These are phyloP conservation scores for Pochonia chlamydosporia DNA, from an alignment of 2,329 filamentous ascomycete species.

Conservation along the genomic window DNA sequence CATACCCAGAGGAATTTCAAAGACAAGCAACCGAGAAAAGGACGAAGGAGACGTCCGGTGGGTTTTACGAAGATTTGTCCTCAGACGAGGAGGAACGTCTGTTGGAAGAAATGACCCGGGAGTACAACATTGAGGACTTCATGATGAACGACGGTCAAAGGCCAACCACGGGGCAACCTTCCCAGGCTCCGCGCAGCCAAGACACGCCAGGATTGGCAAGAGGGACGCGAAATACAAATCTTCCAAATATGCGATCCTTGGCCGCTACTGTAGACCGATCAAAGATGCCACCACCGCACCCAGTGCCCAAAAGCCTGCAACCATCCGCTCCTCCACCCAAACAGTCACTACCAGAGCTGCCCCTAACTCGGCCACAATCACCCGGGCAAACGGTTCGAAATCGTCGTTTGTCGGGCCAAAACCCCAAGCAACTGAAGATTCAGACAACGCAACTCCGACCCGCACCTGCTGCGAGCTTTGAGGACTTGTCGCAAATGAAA, in stretches of 20 bases:
- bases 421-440: constrained; percentile 79
- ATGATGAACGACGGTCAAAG: constrained; percentile 52
- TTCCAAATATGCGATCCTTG: constrained; percentile 43
- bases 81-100: constrained; percentile 70
- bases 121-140: constrained; percentile 78
- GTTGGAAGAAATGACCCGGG: constrained; percentile 81
- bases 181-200: constrained; percentile 59
- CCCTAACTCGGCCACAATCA: constrained; percentile 23
- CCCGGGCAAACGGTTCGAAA: constrained; percentile 57
- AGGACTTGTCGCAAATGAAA: background rate
- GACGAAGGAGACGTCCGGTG: constrained; percentile 32
- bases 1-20: constrained; percentile 24
- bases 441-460: constrained; percentile 54
- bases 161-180: constrained; percentile 38
- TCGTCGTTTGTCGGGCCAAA: constrained; percentile 74
- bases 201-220: constrained; percentile 79
- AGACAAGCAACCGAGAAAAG: constrained; percentile 24
- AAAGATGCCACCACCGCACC: constrained; percentile 10
- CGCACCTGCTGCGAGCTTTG: constrained; percentile 11
- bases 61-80: constrained; percentile 55
- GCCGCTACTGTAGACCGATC: constrained; percentile 66
- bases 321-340: constrained; percentile 42
- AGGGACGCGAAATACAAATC: constrained; percentile 45
- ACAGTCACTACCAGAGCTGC: constrained; percentile 39
- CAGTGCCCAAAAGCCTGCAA: constrained; percentile 13